Evolutionary conservation across 768 basidiomycete genomes (phyloP), one percentile per base, ranked within the genome.

Genomic region (Serendipita sp.): DNA sequence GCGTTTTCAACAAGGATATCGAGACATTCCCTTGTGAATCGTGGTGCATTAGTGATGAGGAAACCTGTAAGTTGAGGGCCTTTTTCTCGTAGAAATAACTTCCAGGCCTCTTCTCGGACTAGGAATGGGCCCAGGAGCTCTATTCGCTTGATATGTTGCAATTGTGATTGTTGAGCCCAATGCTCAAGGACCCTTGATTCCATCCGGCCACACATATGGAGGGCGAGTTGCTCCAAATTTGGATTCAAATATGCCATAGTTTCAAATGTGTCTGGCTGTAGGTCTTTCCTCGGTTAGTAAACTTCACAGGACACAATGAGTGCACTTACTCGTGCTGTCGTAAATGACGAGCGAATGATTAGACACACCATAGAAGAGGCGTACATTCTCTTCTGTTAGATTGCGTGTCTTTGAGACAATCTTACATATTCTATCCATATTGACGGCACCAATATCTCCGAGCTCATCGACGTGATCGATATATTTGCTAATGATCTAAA

Each of bases 81-180:
- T 63, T 86, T 82, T 1, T 80, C 70, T 62, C 79, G 71, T 73
- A 97, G 83, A 75, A 96, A 92, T 0, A 74, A 69, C 52, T 79
- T 75, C 95, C 95, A 98, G 0, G 80, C 82, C 0, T 79, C 75
- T 5, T 80, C 74, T 23, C 85, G 83, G 40, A 96, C 86, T 27
- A 92, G 83, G 74, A 91, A 93, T 1, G 92, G 92, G 0, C 88
- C 95, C 11, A 90, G 82, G 15, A 99, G 86, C 71, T 87, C 85
- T 13, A 99, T 69, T 37, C 82, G 81, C 3, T 75, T 79, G 44
- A 99, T 81, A 13, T 81, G 72, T 1, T 82, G 84, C 34, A 99
- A 78, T 0, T 80, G 79, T 3, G 73, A 77, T 13, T 40, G 40
- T n/a, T 52, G 18, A 45, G 78, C 78, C 79, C 90, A 88, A 29